Base-by-base conservation (phyloP, 345 rosid species). In the Noccaea bulbosa region DNA sequence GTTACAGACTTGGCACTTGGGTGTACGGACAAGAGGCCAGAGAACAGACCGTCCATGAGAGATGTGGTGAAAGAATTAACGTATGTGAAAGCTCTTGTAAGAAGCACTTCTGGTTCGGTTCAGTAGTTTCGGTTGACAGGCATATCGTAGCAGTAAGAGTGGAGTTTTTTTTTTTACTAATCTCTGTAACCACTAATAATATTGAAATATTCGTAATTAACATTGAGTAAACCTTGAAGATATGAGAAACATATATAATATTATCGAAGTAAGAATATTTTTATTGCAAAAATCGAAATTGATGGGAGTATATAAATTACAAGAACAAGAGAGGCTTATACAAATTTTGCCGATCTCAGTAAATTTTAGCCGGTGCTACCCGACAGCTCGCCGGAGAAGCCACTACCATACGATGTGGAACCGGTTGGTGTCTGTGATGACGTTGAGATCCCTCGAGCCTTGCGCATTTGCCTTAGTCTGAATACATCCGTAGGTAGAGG, bases 331-430 rank as follows among this genome's bases (percentile, higher is more conserved):
- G 24, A 55, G 16, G 77, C 77, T 47, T 55, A 47, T 15, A 39
- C 38, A 8, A 73, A 32, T 20, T 48, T 48, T 14, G 41, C 41
- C 24, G 2, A 49, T 74, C 48, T 66, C 67, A 67, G 6, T 30
- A 52, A 4, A 10, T n/a, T 52, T 74, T 67, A 93, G 53, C 89
- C 70, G 7, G 92, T 91, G 83, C 85, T 93, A 33, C 89, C 97
- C 2, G 97, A 88, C 40, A 88, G 80, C 56, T 93, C 97, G 10
- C 97, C 96, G 5, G 98, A 93, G 69, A 85, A 56, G 7, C 86
- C 97, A 69, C 97, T 93, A 45, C 97, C 96, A 72, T 89, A 91
- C 0, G 94, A 93, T 15, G 81, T 84, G 7, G 96, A 93, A 33
- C 97, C 94, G 0, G 97, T 89, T 72, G 88, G 97, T 32, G 75